Percentiles rank a stretch among this genome's conserved stretches.
Evolutionary conservation across 2,329 filamentous ascomycete genomes (phyloP).

Genomic region (Amphichorda felina): DNA sequence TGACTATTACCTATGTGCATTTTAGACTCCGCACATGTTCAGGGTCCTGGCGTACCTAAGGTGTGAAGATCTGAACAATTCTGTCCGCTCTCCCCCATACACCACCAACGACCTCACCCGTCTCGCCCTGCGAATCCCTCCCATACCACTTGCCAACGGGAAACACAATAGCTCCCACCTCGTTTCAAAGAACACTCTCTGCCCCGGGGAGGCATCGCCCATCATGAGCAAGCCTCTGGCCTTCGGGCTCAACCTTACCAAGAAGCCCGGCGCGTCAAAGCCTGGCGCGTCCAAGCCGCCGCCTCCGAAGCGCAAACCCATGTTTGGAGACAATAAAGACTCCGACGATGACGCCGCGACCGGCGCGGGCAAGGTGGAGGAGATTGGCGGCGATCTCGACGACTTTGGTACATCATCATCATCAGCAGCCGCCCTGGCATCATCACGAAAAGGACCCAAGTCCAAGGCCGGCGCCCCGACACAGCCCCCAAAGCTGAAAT

Average conservation of each 20-base stretch:
- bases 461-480: conserved; percentile 18
- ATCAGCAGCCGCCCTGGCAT: conserved; percentile 11
- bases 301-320: conserved; percentile 37
- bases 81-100: too few species aligned
- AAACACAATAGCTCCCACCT: too few species aligned
- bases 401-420: conserved; percentile 21
- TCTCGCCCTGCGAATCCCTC: too few species aligned
- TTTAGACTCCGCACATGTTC: too few species aligned
- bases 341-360: conserved; percentile 35
- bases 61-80: too few species aligned
- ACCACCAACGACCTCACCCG: too few species aligned
- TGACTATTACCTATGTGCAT: too few species aligned
- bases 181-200: too few species aligned
- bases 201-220: background rate
- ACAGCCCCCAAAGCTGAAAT: conserved; percentile 30
- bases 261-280: conserved; percentile 38
- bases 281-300: conserved; percentile 38
- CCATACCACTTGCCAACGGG: too few species aligned
- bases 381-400: conserved; percentile 53
- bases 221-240: conserved; percentile 35
- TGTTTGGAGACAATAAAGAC: conserved; percentile 48
- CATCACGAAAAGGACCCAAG: conserved; percentile 19
- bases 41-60: too few species aligned
- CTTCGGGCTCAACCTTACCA: conserved; percentile 48
- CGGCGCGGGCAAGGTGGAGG: conserved; percentile 30